These are phyloP conservation scores for Primulina tabacum DNA, from an alignment of 257 asterid genomes.

Conservation along the genomic window DNA sequence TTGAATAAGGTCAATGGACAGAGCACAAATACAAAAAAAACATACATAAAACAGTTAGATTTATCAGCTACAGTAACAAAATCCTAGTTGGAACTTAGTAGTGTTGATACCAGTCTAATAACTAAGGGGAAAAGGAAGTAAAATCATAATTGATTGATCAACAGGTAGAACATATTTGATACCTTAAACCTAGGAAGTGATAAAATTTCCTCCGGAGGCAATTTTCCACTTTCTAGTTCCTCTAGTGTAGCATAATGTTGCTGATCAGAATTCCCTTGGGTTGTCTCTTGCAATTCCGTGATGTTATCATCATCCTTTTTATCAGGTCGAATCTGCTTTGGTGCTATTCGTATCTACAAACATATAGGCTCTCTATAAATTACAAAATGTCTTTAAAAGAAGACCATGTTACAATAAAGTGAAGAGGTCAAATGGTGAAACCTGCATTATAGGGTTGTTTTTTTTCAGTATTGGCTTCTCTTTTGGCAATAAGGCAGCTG, in stretches of 20 bases:
- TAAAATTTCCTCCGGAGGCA: conserved; percentile 89
- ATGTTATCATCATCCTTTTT: conserved; percentile 32
- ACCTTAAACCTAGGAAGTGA: conserved; percentile 96
- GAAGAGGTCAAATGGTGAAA: conserved; percentile 28
- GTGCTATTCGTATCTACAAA: conserved; percentile 73
- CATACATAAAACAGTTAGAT: not conserved
- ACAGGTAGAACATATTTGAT: conserved; percentile 15
- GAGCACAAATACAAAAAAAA: not conserved
- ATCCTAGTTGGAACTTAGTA: not conserved
- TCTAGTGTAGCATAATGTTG: conserved; percentile 62
- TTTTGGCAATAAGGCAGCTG: conserved; percentile 69
- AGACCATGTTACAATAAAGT: conserved; percentile 5
- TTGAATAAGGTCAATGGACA: not conserved
- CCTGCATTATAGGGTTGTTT: conserved; percentile 77
- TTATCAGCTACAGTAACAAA: not conserved
- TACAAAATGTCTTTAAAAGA: conserved; percentile 13
- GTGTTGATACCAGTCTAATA: not conserved
- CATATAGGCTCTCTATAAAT: conserved; percentile 20
- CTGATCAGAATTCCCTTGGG: conserved; percentile 34
- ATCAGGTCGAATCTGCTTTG: conserved; percentile 61
- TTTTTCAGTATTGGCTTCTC: conserved; percentile 77
- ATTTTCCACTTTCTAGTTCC: conserved; percentile 63
- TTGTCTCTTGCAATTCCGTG: conserved; percentile 34
- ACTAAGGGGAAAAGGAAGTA: not conserved
- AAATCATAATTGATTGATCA: not conserved